Percentiles rank a stretch among this genome's conserved stretches.
phyloP scores from a whole-genome alignment of 1,284 basidiomycete species.

The Microbotryomycetes sp. region DNA sequence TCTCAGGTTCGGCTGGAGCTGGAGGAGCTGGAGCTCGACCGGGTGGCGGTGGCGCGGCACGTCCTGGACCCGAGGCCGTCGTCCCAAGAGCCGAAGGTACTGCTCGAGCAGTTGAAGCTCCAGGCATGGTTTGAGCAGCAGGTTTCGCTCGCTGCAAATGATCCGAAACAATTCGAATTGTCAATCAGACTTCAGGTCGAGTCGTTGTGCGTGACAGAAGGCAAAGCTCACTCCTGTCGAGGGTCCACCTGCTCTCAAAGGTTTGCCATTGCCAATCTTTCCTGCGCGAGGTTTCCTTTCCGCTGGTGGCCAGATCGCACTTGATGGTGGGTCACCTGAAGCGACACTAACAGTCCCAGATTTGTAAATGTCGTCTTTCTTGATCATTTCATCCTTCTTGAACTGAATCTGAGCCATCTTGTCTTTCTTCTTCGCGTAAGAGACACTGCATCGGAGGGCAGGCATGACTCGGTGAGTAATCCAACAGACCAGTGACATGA shows the following conservation, averaged over 20 bases:
- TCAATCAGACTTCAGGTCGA: conserved; percentile 26
- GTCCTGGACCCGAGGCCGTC: conserved; percentile 2
- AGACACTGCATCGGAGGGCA: conserved; percentile 51
- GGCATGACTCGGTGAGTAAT: conserved; percentile 1
- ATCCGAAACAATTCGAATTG: neutral
- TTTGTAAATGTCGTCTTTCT: conserved; percentile 85
- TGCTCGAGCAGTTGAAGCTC: conserved; percentile 14
- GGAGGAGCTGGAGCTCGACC: conserved; percentile 46
- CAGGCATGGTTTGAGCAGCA: conserved; percentile 12
- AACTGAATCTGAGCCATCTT: conserved; percentile 86
- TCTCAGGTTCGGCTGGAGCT: conserved; percentile 57
- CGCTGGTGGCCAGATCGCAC: conserved; percentile 73
- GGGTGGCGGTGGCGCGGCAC: conserved; percentile 24
- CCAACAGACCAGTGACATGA: neutral
- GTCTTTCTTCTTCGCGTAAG: conserved; percentile 95
- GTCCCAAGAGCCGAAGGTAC: conserved; percentile 22
- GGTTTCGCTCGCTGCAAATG: conserved; percentile 31
- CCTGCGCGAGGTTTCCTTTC: conserved; percentile 61
- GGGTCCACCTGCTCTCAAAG: conserved; percentile 69
- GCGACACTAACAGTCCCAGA: conserved; percentile 82
- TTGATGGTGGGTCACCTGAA: conserved; percentile 77
- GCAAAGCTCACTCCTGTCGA: conserved; percentile 18
- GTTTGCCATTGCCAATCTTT: conserved; percentile 62
- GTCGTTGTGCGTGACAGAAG: conserved; percentile 32
- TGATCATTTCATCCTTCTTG: conserved; percentile 78